Base-by-base conservation (phyloP, 2,329 filamentous ascomycete genomes). In the Phaeosphaeriaceae sp. region DNA sequence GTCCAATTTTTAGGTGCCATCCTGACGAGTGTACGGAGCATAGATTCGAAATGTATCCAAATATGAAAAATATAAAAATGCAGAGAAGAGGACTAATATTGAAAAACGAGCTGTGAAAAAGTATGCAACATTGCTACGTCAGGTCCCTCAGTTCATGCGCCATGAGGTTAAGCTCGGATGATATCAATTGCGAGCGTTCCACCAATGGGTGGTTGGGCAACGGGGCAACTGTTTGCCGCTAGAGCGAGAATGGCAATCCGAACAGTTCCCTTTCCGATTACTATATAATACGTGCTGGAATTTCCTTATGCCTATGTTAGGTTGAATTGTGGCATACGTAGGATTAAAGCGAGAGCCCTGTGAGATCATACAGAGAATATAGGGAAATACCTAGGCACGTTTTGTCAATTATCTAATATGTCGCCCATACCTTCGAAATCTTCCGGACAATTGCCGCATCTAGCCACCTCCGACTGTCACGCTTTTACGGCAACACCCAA, bases 1-100 rank as follows among this genome's bases (percentile, higher is more conserved):
- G 73, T 75, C 64, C 66, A 68, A 32, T 56, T 65, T 48, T 68
- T 69, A 16, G 66, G 63, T 45, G 61, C 54, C 61, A 68, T 68
- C 60, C 46, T 70, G 58, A 56, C 48, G 44, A 67, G 48, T 34
- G 61, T 62, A 46, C 64, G 50, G 42, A 67, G 54, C 56, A 67
- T 70, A 42, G 38, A 33, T 40, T 40, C 34, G 17, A 41, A 53
- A 46, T 36, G 23, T 46, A 33, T 53, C 16, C 42, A 28, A 44
- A n/a, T 44, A 32, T 51, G 30, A 32, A 18, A 28, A 13, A 15
- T 21, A n/a, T 42, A 32, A 29, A 17, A 18, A 11, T 32, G 30
- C 28, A 18, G 17, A 33, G 16, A 29, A 29, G 17, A 16, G 15
- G 33, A 39, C 4, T 8, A n/a, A 21, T 42, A 16, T 32, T 33